Base-by-base conservation (phyloP, 108 stramenopile genomes). In the Bacterosira constricta region DNA sequence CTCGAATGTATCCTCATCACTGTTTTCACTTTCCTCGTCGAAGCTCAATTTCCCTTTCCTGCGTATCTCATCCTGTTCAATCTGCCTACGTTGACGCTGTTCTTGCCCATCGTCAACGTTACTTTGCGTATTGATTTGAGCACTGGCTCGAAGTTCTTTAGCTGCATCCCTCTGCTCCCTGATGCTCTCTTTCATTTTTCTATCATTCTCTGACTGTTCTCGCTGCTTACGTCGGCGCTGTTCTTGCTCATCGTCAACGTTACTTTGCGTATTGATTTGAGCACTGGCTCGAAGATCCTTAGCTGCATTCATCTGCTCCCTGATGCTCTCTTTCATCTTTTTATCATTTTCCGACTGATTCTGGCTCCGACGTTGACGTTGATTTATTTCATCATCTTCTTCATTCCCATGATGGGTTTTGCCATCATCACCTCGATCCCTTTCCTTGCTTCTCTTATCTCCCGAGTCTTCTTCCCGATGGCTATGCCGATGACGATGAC, bases 161-260 rank as follows among this genome's bases (percentile, higher is more conserved):
- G 38, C 37, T 12, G 38, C 3, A 63, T 39, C 8, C 18, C 41
- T 63, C 61, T 41, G 61, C 29, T 41, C 23, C 17, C 30, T 18
- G 41, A 63, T 8, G 3, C 6, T 35, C 25, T 42, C 39, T 15
- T 63, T 63, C 8, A 63, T 10, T 23, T 18, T 44, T n/a, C 25
- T 23, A 30, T 63, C 61, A 36, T 42, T 6, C 20, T 41, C 61
- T 1, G 39, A 36, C 18, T 25, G 26, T 27, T 63, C 41, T 39
- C 6, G 57, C 32, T 59, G 57, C n/a, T 11, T 15, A 38, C 12
- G 57, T 38, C 57, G 27, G 12, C 57, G 61, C 27, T 63, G 11
- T 46, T 63, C 34, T 18, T 17, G 20, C 44, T 39, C 2, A 9
- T 23, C 41, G 15, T 20, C 38, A 26, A 3, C 38, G 21, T 41